Base-by-base conservation (phyloP, 129 eudicot species). In the Dittrichia graveolens region DNA sequence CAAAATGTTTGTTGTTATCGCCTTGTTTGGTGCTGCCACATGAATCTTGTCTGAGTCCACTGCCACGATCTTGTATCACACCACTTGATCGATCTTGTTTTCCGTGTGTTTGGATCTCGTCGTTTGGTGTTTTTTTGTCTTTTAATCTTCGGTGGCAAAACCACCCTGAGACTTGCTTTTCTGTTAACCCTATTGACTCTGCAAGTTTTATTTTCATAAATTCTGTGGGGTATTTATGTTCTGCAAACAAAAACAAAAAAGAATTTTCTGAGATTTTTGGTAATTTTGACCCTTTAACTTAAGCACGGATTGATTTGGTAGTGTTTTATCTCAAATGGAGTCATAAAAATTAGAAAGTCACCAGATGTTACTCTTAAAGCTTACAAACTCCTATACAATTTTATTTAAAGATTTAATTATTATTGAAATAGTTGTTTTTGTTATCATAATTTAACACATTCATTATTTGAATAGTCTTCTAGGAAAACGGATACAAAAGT, bases 1-100 rank as follows among this genome's bases (percentile, higher is more conserved):
- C 97, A 72, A 70, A 69, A 54, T 73, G 80, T 78, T 68, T 87
- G 65, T 84, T 80, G 39, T 83, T 78, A 31, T 88, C 97, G 39
- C 85, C 94, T 85, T 83, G 99, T 69, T 90, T 95, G 65, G 97
- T 95, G 88, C 99, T 95, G 50, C 97, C 97, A 79, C 99, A 95
- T n/a, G 99, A 95, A 86, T 95, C 99, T 84, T 95, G 99, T 81
- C 80, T 85, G 19, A 76, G 91, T 18, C 99, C 99, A 66, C 99
- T 95, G 6, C 96, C 97, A 43, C 80, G 94, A 65, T 95, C 99
- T 79, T 95, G 99, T 79, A 94, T 71, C 63, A 88, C 89, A 39
- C 91, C 96, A 61, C 96, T 94, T 44, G 95, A 94, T n/a, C 90
- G 79, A 37, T 95, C 97, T 84, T 95, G 97, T 78, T 82, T 91